phyloP scores from a whole-genome alignment of 1,284 basidiomycete genomes.

The Moesziomyces antarcticus region DNA sequence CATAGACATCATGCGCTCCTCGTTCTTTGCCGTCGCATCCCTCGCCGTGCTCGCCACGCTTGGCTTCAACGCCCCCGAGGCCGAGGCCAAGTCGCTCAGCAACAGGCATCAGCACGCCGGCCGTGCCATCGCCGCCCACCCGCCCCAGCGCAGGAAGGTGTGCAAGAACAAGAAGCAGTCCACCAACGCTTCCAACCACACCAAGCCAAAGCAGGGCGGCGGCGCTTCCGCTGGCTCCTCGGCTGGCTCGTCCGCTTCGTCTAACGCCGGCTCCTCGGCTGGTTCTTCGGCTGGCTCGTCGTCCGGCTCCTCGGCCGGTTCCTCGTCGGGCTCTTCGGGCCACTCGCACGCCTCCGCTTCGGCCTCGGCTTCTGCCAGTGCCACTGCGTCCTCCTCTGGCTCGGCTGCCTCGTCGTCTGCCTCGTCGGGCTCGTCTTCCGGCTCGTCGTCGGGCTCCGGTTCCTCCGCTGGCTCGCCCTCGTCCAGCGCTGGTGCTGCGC shows the following conservation, averaged over 20 bases:
- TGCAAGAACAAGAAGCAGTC: slow-evolving; percentile 25
- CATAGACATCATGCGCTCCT: slow-evolving; percentile 25
- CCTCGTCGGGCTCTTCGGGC: neutral
- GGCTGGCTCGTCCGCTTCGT: neutral
- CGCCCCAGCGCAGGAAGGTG: slow-evolving; percentile 11
- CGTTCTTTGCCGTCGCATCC: slow-evolving; percentile 29
- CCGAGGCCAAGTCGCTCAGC: slow-evolving; percentile 46
- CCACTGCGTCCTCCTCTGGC: neutral
- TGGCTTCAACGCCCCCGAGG: slow-evolving; percentile 24
- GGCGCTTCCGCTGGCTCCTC: slow-evolving; percentile 9
- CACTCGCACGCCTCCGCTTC: neutral
- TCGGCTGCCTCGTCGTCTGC: neutral
- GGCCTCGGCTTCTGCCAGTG: neutral
- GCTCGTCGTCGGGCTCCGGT: slow-evolving; percentile 8
- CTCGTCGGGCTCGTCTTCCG: slow-evolving; percentile 4
- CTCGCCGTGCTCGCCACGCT: slow-evolving; percentile 38
- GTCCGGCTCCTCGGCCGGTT: neutral
- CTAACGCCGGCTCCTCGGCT: neutral
- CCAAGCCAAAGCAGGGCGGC: slow-evolving; percentile 1
- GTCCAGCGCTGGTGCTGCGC: slow-evolving; percentile 24
- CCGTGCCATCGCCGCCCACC: neutral
- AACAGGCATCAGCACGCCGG: slow-evolving; percentile 25
- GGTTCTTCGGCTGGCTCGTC: neutral
- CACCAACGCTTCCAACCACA: slow-evolving; percentile 6
- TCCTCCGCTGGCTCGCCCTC: slow-evolving; percentile 4